Base-by-base conservation (phyloP, 2,329 filamentous ascomycete species). In the Graphilbum sp. region DNA sequence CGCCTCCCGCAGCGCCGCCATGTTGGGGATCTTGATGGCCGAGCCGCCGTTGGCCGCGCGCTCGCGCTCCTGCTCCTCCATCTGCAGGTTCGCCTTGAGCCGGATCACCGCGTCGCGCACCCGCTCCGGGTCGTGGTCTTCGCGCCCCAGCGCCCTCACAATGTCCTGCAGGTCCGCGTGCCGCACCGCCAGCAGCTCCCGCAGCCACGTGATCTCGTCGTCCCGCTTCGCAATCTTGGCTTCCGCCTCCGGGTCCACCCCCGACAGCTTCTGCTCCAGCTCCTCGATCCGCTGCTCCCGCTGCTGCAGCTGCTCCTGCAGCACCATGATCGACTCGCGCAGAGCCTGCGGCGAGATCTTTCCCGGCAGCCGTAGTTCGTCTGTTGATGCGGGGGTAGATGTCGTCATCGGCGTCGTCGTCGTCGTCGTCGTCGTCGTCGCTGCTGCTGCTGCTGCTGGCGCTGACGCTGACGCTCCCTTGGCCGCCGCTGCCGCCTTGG, bases 51-150 rank as follows among this genome's bases (percentile, higher is more conserved):
- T 76, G 59, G 83, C 71, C 1, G 84, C 78, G 42, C 90, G 73
- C 56, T 96, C 88, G 37, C 85, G 83, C 59, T 95, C 87, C 54
- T 94, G 85, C 54, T 92, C 83, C 57, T 98, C 88, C 90, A 98
- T 98, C 54, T 96, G 85, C 27, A 98, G 66, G 51, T 94, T 95
- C 13, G 90, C 84, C 54, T 85, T 84, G 43, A 98, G 76, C 38
- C 90, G 79, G 49, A 96, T 96, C 27, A 85, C 83, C 6, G 87
- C 86, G 53, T 96, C 87, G 49, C 82, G 83, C 45, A 95, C 81
- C 6, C 72, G 69, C 44, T 85, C 75, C 41, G 75, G 73, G 55
- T 96, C 79, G 53, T 83, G 90, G 20, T 68, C 64, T 5, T 86
- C 78, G 44, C 76, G 68, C 3, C 79, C 78, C 21, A 96, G 67